Evolutionary conservation across 108 stramenopile genomes (phyloP).

Genomic region (Fragilariopsis cylindrus): DNA sequence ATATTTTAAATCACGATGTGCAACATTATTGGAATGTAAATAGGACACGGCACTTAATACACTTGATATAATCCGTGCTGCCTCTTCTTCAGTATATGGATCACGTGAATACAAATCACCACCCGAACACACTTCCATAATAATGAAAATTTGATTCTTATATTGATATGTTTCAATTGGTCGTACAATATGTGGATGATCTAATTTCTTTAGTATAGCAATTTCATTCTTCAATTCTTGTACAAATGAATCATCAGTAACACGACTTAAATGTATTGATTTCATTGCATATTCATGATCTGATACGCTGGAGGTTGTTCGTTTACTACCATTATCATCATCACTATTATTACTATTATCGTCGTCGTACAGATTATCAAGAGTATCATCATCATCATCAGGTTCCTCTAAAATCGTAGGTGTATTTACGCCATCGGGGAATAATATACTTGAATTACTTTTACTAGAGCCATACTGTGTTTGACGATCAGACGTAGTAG

Average conservation of each 20-base stretch:
- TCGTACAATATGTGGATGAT: constrained; percentile 91
- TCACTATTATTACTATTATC: not conserved
- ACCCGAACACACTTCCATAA: constrained; percentile 84
- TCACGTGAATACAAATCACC: constrained; percentile 85
- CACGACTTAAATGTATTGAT: constrained; percentile 65
- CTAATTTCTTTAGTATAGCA: constrained; percentile 74
- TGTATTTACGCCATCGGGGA: not conserved
- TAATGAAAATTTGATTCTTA: constrained; percentile 71
- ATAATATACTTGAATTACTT: not conserved
- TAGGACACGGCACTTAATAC: constrained; percentile 56
- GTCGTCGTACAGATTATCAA: too few relatives aligned
- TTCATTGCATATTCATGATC: constrained; percentile 59
- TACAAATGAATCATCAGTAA: constrained; percentile 41
- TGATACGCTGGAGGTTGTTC: not conserved
- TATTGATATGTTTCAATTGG: constrained; percentile 79
- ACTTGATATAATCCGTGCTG: constrained; percentile 56
- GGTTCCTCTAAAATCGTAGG: not conserved
- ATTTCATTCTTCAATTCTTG: constrained; percentile 76
- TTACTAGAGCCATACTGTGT: too few relatives aligned
- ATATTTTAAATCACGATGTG: constrained; percentile 78
- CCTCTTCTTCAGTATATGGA: constrained; percentile 83
- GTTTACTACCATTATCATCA: not conserved
- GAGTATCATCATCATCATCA: too few relatives aligned
- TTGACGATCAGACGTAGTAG: too few relatives aligned
- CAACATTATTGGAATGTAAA: constrained; percentile 51